phyloP scores from a whole-genome alignment of 208 protist genomes.

The Porcisia deanei region DNA sequence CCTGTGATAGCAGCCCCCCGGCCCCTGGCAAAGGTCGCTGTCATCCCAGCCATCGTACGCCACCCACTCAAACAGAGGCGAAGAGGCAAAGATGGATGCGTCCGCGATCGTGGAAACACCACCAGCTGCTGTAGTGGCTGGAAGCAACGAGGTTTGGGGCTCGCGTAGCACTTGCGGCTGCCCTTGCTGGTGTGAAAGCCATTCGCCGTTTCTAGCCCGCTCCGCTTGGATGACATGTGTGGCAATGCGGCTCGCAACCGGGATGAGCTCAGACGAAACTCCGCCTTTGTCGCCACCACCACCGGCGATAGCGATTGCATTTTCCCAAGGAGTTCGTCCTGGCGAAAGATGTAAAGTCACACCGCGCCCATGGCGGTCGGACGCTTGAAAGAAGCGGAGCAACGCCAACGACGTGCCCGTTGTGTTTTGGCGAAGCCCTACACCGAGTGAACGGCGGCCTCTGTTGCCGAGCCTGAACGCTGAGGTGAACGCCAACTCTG shows the following conservation, averaged over 20 bases:
- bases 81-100: conserved; percentile 12
- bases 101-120: not conserved
- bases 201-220: not conserved
- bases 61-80: conserved; percentile 31
- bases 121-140: not conserved
- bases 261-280: not conserved
- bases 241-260: not conserved
- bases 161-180: not conserved
- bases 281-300: not conserved
- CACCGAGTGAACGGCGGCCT: not conserved
- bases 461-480: not conserved
- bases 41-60: conserved; percentile 29
- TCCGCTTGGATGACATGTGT: not conserved
- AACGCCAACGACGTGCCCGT: not conserved
- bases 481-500: not conserved
- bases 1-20: conserved; percentile 9
- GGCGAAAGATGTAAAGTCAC: conserved; percentile 9
- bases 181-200: not conserved
- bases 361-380: conserved; percentile 17
- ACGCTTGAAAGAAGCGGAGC: not conserved
- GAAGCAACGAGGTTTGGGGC: not conserved
- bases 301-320: not conserved
- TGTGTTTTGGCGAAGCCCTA: not conserved
- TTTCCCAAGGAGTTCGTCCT: not conserved
- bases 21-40: conserved; percentile 22